Percentiles rank a stretch among this genome's conserved stretches.
Evolutionary conservation across 2,329 filamentous ascomycete genomes (phyloP).

Genomic region (Cordyceps tenuipes): DNA sequence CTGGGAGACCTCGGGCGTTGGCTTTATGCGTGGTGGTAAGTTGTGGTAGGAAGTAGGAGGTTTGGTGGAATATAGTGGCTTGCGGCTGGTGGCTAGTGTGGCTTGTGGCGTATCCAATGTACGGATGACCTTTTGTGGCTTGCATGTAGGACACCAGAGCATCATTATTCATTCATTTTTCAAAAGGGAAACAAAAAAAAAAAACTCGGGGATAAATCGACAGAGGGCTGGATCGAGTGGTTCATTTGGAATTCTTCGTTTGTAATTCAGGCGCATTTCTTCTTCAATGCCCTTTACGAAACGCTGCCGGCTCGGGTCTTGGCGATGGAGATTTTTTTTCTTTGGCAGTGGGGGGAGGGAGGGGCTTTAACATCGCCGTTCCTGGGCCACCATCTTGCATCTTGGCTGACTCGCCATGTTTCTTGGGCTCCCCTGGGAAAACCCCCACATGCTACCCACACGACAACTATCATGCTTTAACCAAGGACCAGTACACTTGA

Average conservation of each 20-base stretch:
- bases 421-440: neutral
- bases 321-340: neutral
- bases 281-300: too few relatives aligned
- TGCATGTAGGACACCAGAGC: neutral
- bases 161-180: neutral
- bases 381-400: neutral
- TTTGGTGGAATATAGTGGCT: too few relatives aligned
- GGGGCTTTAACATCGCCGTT: neutral
- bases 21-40: neutral
- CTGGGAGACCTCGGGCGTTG: neutral
- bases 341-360: too few relatives aligned
- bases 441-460: neutral
- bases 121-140: neutral
- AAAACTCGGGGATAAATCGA: too few relatives aligned
- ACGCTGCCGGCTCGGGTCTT: too few relatives aligned
- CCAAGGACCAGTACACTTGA: neutral
- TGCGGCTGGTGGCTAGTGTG: neutral
- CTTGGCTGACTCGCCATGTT: conserved; percentile 6
- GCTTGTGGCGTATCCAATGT: neutral
- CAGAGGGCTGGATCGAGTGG: neutral
- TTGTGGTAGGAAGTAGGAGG: neutral
- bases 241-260: neutral
- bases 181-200: neutral
- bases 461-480: neutral
- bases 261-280: neutral